Evolutionary conservation across 1,139 yeast genomes (phyloP), one percentile per base, ranked within the genome.

Genomic region (Kodamaea sp.): DNA sequence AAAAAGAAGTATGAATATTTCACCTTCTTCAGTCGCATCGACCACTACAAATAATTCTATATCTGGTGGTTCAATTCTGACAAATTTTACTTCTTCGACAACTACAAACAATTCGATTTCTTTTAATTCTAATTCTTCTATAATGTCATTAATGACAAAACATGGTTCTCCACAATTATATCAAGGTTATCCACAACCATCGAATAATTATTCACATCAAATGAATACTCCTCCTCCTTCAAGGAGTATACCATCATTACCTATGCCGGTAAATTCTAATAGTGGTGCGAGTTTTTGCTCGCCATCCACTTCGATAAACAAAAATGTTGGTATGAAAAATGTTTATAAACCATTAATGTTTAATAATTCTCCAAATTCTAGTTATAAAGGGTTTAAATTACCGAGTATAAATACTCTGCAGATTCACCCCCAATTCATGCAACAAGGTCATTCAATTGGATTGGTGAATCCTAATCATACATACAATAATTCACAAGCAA

Each of bases 401-500:
- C 41, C 47, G 2, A 35, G 36, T 35, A 36, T 39, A 9, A 28
- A 10, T 29, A 43, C 46, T 30, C 24, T 25, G 31, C 36, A 34
- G n/a, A 15, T 15, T 27, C 35, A 34, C 23, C 20, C 34, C 29
- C 42, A 41, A 25, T 33, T 33, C 20, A 29, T 29, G 31, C 20
- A 15, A 15, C 20, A 15, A 15, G 20, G 20, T 3, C 20, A 15
- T 15, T 15, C 20, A 15, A 15, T 15, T 15, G 20, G 20, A 15
- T 15, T 4, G 20, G 20, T 15, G 10, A 8, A n/a, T 8, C 20
- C 20, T 15, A 15, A 4, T 15, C 57, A 50, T 42, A 53, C 54
- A 37, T 53, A 54, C 39, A 61, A 60, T 41, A 50, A 44, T 40
- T 62, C 66, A 43, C 63, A 54, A 41, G 58, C 58, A 26, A 64